Conservation (phyloP, 192 early-diverging fungal genomes). For the Lobulomyces angularis region DNA sequence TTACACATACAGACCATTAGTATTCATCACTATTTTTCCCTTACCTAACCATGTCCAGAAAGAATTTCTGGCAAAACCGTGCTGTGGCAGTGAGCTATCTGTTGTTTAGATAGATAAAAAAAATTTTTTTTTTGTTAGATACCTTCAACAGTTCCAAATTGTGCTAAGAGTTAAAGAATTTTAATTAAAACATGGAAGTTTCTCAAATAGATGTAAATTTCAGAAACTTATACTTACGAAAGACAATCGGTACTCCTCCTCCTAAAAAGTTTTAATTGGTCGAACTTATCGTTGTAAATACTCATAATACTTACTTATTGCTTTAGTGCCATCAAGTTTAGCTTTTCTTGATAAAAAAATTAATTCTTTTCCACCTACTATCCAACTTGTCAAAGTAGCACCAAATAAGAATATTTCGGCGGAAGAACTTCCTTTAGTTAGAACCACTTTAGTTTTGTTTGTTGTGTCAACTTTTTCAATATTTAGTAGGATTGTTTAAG, state of each 20-base stretch:
- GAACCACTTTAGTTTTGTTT: no score
- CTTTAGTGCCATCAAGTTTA: conserved; percentile 76
- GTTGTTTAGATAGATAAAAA: no score
- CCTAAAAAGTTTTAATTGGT: no score
- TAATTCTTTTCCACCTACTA: conserved; percentile 54
- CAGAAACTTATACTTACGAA: neutral
- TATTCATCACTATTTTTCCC: neutral
- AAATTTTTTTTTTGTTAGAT: no score
- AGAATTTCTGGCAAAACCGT: conserved; percentile 21
- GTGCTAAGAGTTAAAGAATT: conserved; percentile 68
- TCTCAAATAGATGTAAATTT: neutral
- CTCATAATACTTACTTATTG: no score
- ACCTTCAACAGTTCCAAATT: conserved; percentile 52
- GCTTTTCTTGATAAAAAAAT: conserved; percentile 74
- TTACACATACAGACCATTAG: conserved; percentile 5
- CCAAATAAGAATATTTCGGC: conserved; percentile 48
- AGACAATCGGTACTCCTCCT: no score
- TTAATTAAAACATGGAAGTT: neutral
- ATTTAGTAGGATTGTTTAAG: no score
- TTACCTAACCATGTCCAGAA: no score
- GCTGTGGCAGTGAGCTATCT: conserved; percentile 16
- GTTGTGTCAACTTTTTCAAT: no score
- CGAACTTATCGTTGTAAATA: no score
- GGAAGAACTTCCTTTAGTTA: neutral
- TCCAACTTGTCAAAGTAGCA: conserved; percentile 89